phyloP scores from a whole-genome alignment of 805 yeast genomes.

The Saturnispora sekii region DNA sequence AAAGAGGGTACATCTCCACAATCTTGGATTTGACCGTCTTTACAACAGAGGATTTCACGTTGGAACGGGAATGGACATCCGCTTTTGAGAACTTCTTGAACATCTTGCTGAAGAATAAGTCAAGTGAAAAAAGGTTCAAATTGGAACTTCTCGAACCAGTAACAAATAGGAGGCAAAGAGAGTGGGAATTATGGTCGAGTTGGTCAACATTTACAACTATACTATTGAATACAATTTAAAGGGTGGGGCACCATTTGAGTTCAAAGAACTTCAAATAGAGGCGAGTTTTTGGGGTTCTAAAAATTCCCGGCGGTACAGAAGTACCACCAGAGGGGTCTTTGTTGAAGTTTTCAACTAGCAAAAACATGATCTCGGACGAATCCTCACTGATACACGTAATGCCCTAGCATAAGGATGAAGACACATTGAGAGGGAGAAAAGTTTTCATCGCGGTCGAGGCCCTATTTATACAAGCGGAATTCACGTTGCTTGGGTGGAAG shows the following conservation, averaged over 20 bases:
- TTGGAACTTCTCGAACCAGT: background rate
- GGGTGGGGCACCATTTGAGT: background rate
- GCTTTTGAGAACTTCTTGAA: slow-evolving; percentile 57
- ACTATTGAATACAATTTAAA: background rate
- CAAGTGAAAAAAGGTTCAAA: background rate
- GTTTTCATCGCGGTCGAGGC: background rate
- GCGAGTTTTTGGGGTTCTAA: slow-evolving; percentile 36
- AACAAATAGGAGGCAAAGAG: background rate
- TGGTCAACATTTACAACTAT: background rate
- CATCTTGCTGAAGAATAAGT: slow-evolving; percentile 15
- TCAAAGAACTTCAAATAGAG: slow-evolving; percentile 6
- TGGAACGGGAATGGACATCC: slow-evolving; percentile 83
- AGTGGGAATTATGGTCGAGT: background rate
- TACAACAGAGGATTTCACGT: slow-evolving; percentile 90
- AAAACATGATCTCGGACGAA: slow-evolving; percentile 99
- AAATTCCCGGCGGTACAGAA: slow-evolving; percentile 57
- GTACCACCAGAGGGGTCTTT: slow-evolving; percentile 52
- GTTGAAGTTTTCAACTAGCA: slow-evolving; percentile 99
- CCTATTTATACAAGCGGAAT: background rate
- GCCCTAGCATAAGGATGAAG: slow-evolving; percentile 98
- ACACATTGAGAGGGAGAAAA: slow-evolving; percentile 2
- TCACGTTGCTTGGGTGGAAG: background rate
- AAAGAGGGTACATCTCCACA: slow-evolving; percentile 60
- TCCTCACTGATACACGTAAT: slow-evolving; percentile 99
- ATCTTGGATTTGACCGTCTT: slow-evolving; percentile 73